Evolutionary conservation across 345 rosid species (phyloP).

Genomic region (Populus nigra): DNA sequence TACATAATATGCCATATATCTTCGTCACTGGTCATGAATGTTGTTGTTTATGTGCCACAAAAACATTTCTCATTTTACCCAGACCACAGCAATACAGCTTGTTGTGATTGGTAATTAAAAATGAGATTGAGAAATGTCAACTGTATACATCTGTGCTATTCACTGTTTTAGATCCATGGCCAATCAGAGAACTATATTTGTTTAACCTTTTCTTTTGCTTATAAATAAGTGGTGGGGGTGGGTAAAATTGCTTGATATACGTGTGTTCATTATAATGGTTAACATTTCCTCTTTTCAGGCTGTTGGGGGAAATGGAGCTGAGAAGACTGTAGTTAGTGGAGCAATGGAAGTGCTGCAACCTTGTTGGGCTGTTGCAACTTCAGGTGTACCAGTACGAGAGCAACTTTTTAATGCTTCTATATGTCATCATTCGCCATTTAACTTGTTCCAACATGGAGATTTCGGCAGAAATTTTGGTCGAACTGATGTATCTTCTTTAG

Average conservation of each 20-base stretch:
- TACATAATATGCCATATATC: background rate
- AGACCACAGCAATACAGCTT: background rate
- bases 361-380: conserved; percentile 97
- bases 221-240: background rate
- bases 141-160: background rate
- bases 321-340: conserved; percentile 73
- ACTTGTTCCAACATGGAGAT: conserved; percentile 80
- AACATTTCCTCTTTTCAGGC: conserved; percentile 49
- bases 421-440: conserved; percentile 80
- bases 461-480: conserved; percentile 66
- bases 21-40: background rate
- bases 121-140: background rate
- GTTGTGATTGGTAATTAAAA: background rate
- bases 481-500: conserved; percentile 58
- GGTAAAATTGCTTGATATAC: background rate
- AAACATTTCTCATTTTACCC: background rate
- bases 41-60: background rate
- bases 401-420: conserved; percentile 95
- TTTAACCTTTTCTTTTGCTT: background rate
- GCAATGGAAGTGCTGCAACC: conserved; percentile 78
- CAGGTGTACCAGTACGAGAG: conserved; percentile 91
- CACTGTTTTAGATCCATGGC: background rate
- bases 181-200: background rate
- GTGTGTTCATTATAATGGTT: background rate
- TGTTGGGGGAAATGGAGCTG: conserved; percentile 92